Conservation (phyloP, 1,139 yeast genomes). For the Candida sanyaensis region DNA sequence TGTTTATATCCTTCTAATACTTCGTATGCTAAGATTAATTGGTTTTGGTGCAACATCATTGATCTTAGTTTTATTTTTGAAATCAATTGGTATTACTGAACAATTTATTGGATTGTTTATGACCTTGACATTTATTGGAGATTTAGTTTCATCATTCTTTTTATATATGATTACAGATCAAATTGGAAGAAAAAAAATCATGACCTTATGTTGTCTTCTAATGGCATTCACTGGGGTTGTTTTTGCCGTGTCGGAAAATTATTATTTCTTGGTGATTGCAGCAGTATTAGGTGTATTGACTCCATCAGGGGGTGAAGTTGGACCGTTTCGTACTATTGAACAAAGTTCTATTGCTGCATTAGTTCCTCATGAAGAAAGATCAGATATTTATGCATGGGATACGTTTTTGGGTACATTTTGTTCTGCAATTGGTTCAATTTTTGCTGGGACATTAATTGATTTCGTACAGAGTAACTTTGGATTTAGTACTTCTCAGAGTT, state of each 20-base stretch:
- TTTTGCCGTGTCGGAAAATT: conserved; percentile 24
- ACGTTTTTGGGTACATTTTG: conserved; percentile 38
- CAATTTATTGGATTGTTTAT: conserved; percentile 38
- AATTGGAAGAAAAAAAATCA: conserved; percentile 51
- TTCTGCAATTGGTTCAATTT: conserved; percentile 38
- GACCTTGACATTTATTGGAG: conserved; percentile 78
- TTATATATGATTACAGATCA: conserved; percentile 79
- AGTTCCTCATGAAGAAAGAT: conserved; percentile 27
- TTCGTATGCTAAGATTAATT: conserved; percentile 38
- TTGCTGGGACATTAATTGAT: conserved; percentile 32
- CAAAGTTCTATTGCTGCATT: conserved; percentile 41
- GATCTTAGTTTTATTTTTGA: conserved; percentile 39
- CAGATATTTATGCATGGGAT: conserved; percentile 47
- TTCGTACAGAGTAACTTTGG: conserved; percentile 19
- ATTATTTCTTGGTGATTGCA: conserved; percentile 22
- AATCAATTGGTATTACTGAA: conserved; percentile 31
- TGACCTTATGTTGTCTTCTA: conserved; percentile 27
- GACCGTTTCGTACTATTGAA: conserved; percentile 44
- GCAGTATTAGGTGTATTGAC: conserved; percentile 40
- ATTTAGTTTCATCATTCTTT: conserved; percentile 67
- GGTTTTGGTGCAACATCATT: conserved; percentile 46
- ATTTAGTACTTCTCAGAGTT: conserved; percentile 25
- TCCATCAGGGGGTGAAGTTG: conserved; percentile 47
- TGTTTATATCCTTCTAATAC: conserved; percentile 29
- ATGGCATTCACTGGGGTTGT: conserved; percentile 34